Percentiles rank a stretch among this genome's conserved stretches.
Conservation (phyloP, 805 yeast species). For the Lachancea thermotolerans region DNA sequence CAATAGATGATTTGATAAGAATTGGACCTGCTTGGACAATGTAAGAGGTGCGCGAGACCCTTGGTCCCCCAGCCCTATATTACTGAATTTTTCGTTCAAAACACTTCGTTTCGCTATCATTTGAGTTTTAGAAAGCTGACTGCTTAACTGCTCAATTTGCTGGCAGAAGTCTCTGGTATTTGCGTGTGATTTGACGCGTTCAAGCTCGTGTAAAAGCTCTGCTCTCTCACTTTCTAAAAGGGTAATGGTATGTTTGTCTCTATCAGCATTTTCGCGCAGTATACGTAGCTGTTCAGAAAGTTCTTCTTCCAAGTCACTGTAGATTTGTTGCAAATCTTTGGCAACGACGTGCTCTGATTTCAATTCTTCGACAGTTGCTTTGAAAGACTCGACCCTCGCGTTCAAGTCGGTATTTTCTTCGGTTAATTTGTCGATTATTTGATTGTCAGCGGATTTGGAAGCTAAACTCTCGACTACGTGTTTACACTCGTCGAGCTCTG, state of each 20-base stretch:
- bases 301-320: slow-evolving; percentile 42
- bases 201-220: neutral
- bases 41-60: neutral
- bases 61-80: neutral
- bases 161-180: neutral
- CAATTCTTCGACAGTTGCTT: slow-evolving; percentile 28
- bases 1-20: neutral
- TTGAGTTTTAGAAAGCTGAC: neutral
- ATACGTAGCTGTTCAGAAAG: slow-evolving; percentile 34
- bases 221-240: neutral
- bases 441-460: slow-evolving; percentile 26
- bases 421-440: slow-evolving; percentile 33
- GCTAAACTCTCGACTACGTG: slow-evolving; percentile 23
- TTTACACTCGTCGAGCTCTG: slow-evolving; percentile 13
- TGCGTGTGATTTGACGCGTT: slow-evolving; percentile 1
- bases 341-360: slow-evolving; percentile 4
- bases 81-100: neutral
- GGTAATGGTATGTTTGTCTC: neutral
- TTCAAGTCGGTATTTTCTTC: slow-evolving; percentile 33
- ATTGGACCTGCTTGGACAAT: neutral
- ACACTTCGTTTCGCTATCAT: neutral
- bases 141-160: neutral
- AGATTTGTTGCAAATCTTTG: slow-evolving; percentile 44
- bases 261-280: slow-evolving; percentile 12
- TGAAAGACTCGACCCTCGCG: slow-evolving; percentile 30